Percentiles rank a stretch among this genome's conserved stretches.
phyloP scores from a whole-genome alignment of 306 rosid genomes.

The Lathyrus sativus region DNA sequence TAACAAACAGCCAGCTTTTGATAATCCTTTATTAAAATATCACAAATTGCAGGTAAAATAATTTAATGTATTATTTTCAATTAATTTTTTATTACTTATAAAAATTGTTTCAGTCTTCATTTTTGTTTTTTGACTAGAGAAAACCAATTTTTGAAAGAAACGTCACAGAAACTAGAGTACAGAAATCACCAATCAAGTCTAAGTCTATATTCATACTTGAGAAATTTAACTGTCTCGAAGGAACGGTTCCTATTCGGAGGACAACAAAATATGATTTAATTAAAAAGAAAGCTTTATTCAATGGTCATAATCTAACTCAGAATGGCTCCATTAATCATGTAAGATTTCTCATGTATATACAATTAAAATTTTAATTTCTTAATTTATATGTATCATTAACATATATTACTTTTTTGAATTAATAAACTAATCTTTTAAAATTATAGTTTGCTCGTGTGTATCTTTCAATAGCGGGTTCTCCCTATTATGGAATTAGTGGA shows the following conservation, averaged over 20 bases:
- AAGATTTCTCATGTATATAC: background rate
- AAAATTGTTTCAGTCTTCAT: background rate
- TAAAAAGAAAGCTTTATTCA: background rate
- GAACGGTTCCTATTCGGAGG: conserved; percentile 16
- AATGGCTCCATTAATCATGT: background rate
- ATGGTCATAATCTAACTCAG: background rate
- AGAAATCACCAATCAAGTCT: background rate
- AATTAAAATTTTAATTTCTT: background rate
- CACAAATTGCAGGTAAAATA: conserved; percentile 19
- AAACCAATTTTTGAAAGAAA: conserved; percentile 12
- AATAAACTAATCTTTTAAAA: background rate
- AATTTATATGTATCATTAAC: background rate
- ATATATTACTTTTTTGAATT: background rate
- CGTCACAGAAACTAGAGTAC: background rate
- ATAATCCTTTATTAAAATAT: conserved; percentile 20
- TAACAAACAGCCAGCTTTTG: conserved; percentile 25
- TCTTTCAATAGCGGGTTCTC: accelerated
- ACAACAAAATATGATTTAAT: conserved; percentile 20
- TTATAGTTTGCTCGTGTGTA: background rate
- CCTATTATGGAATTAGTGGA: background rate
- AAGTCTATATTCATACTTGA: background rate
- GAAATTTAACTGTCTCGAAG: background rate
- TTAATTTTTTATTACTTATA: background rate
- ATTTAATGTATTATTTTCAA: too few species aligned
- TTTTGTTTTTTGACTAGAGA: background rate